Evolutionary conservation across 1,284 basidiomycete genomes (phyloP), one percentile per base, ranked within the genome.

Genomic region (Meripilus lineatus): DNA sequence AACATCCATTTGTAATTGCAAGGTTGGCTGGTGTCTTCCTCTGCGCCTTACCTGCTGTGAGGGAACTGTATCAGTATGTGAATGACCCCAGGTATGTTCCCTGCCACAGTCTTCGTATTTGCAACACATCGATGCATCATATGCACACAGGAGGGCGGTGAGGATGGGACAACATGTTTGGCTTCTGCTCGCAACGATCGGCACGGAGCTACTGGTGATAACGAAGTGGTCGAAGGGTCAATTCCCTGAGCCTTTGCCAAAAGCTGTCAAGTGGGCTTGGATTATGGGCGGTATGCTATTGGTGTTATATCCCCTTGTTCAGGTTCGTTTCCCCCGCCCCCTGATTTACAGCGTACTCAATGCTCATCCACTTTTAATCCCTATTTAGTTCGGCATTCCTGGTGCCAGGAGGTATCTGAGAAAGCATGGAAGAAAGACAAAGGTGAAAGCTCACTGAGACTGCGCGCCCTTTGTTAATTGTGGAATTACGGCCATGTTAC

Each of bases 81-180:
- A 87, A 82, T 58, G 74, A 85, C 60, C 83, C 84, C 54, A 76
- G 79, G 87, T 88, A 64, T 47, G 77, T 64, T 34, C 18, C 13
- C 18, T 18, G 4, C 20, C 26, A 5, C 32, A 6, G 10, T 6
- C 20, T 42, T 34, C 30, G 7, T 8, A 11, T 30, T 35, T 35
- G 11, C 18, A 35, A 11, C 34, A 11, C 17, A 18, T 18, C 34
- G 10, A 30, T 30, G 8, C 34, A 35, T 23, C 45, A 46, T 42
- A 25, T 25, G 32, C 30, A 39, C 35, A 50, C 45, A 88, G 87
- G 58, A 79, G 71, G 53, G 83, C 84, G 23, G 81, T 83, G 49
- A 74, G 89, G 44, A 90, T 92, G 89, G 89, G 89, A 2, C 84
- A 89, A 51, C 89, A 92, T 59, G 81, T 82, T 32, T 91, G 88